These are phyloP conservation scores for Podospora didyma DNA, from an alignment of 495 filamentous ascomycete genomes.

Conservation along the genomic window DNA sequence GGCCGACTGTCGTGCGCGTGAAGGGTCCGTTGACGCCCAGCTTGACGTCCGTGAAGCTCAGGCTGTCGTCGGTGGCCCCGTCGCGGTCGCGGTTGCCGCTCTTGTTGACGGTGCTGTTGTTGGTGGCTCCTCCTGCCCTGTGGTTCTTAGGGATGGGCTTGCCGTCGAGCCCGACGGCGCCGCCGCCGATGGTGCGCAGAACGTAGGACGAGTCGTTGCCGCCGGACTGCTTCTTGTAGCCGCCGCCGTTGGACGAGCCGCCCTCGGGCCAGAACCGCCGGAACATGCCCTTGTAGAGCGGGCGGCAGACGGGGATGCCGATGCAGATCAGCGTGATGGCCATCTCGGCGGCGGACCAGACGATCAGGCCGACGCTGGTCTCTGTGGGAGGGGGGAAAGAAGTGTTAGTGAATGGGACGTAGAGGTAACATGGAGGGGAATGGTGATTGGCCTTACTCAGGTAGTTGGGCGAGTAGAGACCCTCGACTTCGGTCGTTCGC, in stretches of 20 bases:
- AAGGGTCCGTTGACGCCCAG: constrained; percentile 7
- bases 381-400: constrained; percentile 7
- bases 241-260: not conserved
- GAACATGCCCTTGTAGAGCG: constrained; percentile 15
- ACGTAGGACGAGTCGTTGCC: not conserved
- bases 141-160: not conserved
- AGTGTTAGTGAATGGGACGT: not conserved
- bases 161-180: not conserved
- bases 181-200: constrained; percentile 9
- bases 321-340: constrained; percentile 27
- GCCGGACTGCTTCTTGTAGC: constrained; percentile 8
- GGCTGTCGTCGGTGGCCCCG: not conserved
- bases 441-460: constrained; percentile 1
- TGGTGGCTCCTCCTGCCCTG: not conserved
- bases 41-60: constrained; percentile 7
- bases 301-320: constrained; percentile 19
- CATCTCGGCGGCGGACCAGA: constrained; percentile 23
- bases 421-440: not conserved
- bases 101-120: not conserved
- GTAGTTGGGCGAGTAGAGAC: constrained; percentile 20
- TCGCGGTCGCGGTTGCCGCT: not conserved
- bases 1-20: not conserved
- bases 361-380: constrained; percentile 21
- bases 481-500: constrained; percentile 17
- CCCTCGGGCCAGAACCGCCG: not conserved